Evolutionary conservation across 2,329 filamentous ascomycete genomes (phyloP), one percentile per base, ranked within the genome.

Genomic region (Pseudogymnoascus sp.): DNA sequence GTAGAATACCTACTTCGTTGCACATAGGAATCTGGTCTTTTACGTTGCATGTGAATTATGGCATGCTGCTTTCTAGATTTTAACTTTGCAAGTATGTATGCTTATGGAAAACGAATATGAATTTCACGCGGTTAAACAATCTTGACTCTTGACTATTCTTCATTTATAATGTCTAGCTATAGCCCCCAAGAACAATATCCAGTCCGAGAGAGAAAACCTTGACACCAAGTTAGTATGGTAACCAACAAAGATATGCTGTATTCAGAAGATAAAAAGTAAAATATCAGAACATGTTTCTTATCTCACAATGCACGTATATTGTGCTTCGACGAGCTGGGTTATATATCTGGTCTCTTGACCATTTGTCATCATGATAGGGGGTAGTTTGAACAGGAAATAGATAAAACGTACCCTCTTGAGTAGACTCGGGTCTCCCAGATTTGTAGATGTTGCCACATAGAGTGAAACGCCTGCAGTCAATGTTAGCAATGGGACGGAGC

Each of bases 251-350:
- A 19, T 55, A 55, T 33, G 29, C 11, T 55, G 10, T 16, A 55
- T 33, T 55, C 29, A 55, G 19, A 55, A 7, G 49, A 52, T 33
- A 16, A 16, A 33, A 21, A 33, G 10, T 33, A 19, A 19, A 55
- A 55, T 33, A 19, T 55, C 49, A 55, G 49, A 55, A 55, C 49
- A 55, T 31, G 49, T 55, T 55, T 55, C 49, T 55, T 55, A 55
- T 55, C 49, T 55, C 49, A 55, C 49, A 33, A 55, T 33, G 49
- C 49, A 55, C 49, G 49, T 55, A 55, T 55, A 55, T 55, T 33
- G 37, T 60, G 58, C 33, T 41, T 60, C 58, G 58, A 60, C 58
- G 58, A 60, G 58, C 58, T 60, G 58, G 58, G 58, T 60, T 60
- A 60, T 38, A 41, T 60, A 55, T 60, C 58, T 60, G 58, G 58